These are phyloP conservation scores for Phytophthora sp. DNA, from an alignment of 352 stramenopile genomes.

Conservation along the genomic window DNA sequence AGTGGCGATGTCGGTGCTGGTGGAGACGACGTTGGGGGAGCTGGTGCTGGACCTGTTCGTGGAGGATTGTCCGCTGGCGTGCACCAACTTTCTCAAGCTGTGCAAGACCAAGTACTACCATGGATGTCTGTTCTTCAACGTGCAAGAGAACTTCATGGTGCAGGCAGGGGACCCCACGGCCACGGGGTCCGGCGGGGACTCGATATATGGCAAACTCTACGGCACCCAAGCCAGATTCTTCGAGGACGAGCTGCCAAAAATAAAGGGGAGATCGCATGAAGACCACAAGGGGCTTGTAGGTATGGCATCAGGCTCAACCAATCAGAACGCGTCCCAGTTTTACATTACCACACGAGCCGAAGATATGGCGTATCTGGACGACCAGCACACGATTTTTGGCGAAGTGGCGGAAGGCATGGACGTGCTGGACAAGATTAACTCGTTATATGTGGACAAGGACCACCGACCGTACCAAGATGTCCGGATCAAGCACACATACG, in stretches of 20 bases:
- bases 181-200: constrained; percentile 94
- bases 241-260: constrained; percentile 72
- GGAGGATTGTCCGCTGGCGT: constrained; percentile 81
- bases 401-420: constrained; percentile 95
- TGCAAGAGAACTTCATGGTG: constrained; percentile 96
- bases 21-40: constrained; percentile 92
- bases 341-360: constrained; percentile 95
- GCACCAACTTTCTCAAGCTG: constrained; percentile 95
- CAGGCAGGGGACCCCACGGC: constrained; percentile 91
- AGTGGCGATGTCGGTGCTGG: constrained; percentile 76
- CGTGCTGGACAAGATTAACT: constrained; percentile 94
- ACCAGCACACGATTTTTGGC: constrained; percentile 92
- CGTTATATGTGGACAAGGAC: constrained; percentile 95
- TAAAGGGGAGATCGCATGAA: constrained; percentile 49
- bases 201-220: constrained; percentile 95
- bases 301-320: constrained; percentile 84
- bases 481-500: constrained; percentile 93
- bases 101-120: constrained; percentile 97
- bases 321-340: constrained; percentile 94
- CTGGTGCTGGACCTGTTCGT: constrained; percentile 93
- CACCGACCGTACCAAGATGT: constrained; percentile 97
- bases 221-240: constrained; percentile 76
- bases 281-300: constrained; percentile 71
- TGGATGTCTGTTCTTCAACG: constrained; percentile 94
- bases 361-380: constrained; percentile 92